These are phyloP conservation scores for Pyricularia sp. DNA, from an alignment of 2,329 filamentous ascomycete genomes.

Conservation along the genomic window DNA sequence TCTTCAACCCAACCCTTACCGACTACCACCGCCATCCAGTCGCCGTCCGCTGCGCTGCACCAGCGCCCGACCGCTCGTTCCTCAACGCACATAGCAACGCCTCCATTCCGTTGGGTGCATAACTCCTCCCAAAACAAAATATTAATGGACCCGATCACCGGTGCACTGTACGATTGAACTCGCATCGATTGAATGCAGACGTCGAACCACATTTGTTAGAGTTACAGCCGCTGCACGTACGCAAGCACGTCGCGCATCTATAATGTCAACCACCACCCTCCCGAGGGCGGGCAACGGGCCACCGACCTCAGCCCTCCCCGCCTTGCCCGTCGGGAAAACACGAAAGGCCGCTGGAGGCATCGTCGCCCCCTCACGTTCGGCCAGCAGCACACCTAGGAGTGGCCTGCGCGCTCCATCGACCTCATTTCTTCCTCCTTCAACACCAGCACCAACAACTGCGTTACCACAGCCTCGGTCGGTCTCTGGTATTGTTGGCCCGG, in stretches of 20 bases:
- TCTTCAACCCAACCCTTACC: background rate
- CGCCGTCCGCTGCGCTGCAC: background rate
- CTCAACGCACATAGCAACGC: background rate
- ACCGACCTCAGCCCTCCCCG: constrained; percentile 62
- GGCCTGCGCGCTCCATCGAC: constrained; percentile 51
- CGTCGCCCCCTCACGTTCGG: constrained; percentile 29
- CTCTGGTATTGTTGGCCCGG: constrained; percentile 43
- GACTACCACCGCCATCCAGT: background rate
- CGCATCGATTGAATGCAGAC: background rate
- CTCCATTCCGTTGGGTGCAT: background rate
- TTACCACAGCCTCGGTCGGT: constrained; percentile 47
- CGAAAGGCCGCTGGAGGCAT: constrained; percentile 53
- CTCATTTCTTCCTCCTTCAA: constrained; percentile 40
- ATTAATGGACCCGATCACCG: background rate
- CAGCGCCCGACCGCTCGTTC: background rate
- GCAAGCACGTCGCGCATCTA: constrained; percentile 5
- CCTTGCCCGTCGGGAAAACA: constrained; percentile 63
- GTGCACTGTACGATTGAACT: background rate
- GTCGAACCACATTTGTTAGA: background rate
- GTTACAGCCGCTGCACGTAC: constrained; percentile 7
- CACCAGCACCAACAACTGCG: constrained; percentile 41
- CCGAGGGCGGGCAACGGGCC: constrained; percentile 62
- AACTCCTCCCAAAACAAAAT: background rate
- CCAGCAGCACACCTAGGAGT: constrained; percentile 43
- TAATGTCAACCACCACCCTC: constrained; percentile 42